Evolutionary conservation across 352 stramenopile species (phyloP).

Genomic region (Globisporangium okanoganense): DNA sequence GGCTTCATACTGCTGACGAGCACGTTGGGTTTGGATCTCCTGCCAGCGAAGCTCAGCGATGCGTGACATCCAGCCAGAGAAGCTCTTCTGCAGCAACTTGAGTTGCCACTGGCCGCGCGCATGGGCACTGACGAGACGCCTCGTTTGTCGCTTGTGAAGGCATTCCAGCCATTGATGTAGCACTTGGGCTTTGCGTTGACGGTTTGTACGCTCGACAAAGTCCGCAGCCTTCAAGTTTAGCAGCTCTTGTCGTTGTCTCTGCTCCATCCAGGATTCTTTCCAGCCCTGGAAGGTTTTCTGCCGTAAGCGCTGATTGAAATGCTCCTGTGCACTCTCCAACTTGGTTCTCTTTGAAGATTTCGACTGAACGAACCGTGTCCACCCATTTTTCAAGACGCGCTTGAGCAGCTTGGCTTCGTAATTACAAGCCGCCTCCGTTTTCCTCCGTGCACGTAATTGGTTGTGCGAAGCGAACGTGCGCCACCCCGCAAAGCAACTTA

Average conservation of each 20-base stretch:
- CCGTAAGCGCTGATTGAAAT: not conserved
- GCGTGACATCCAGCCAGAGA: not conserved
- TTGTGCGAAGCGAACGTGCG: not conserved
- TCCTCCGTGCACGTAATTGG: not conserved
- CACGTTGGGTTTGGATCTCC: constrained; percentile 11
- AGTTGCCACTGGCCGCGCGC: constrained; percentile 10
- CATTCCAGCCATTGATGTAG: constrained; percentile 12
- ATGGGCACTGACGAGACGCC: constrained; percentile 12
- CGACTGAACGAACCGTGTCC: not conserved
- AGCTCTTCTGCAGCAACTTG: constrained; percentile 1
- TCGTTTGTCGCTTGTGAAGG: not conserved
- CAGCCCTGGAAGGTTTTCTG: not conserved
- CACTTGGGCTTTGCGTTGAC: not conserved
- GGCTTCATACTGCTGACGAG: not conserved
- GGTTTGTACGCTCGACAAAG: not conserved
- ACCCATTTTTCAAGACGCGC: constrained; percentile 6
- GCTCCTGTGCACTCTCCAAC: not conserved
- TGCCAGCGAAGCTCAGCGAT: constrained; percentile 4
- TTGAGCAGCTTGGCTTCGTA: not conserved
- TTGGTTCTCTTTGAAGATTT: not conserved
- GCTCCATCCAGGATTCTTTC: not conserved
- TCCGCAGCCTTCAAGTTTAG: not conserved
- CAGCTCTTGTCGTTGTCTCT: not conserved
- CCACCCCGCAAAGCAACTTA: constrained; percentile 2
- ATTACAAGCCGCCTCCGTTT: not conserved